Conservation (phyloP, 495 filamentous ascomycete genomes). For the Wilcoxina mikolae region DNA sequence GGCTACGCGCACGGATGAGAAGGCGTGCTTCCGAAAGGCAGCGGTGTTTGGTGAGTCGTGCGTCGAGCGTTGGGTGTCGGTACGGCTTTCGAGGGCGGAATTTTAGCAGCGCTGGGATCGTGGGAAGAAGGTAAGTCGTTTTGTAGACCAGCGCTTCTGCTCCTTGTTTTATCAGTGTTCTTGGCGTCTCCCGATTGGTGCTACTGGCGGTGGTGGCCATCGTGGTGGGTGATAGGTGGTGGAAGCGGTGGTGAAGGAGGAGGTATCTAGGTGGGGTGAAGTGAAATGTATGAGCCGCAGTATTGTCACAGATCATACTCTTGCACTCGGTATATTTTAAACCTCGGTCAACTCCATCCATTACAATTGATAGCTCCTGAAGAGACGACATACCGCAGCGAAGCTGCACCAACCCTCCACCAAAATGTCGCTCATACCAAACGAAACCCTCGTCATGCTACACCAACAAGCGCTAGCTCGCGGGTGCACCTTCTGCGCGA, state of each 20-base stretch:
- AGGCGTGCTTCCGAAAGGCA: slow-evolving; percentile 78
- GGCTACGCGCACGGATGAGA: slow-evolving; percentile 24
- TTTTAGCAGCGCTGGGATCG: slow-evolving; percentile 66
- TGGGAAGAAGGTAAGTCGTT: slow-evolving; percentile 59
- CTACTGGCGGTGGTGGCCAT: slow-evolving; percentile 5
- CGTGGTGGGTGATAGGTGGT: background rate
- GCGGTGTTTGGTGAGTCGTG: slow-evolving; percentile 68
- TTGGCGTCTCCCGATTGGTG: slow-evolving; percentile 3
- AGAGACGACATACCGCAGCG: background rate
- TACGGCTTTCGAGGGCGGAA: slow-evolving; percentile 86
- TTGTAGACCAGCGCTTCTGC: slow-evolving; percentile 90
- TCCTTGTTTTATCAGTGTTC: slow-evolving; percentile 62
- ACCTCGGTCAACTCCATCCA: no score
- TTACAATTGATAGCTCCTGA: no score
- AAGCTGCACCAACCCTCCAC: background rate
- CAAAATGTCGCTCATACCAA: slow-evolving; percentile 2
- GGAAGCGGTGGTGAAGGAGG: background rate
- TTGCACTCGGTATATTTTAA: no score
- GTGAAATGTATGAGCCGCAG: background rate
- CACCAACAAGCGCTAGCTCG: slow-evolving; percentile 15
- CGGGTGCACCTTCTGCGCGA: slow-evolving; percentile 53
- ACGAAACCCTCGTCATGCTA: slow-evolving; percentile 18
- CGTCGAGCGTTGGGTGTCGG: slow-evolving; percentile 81
- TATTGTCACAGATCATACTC: no score
- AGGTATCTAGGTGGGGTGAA: background rate